Base-by-base conservation (phyloP, 176 grass and related monocot genomes). In the Ananas comosus region DNA sequence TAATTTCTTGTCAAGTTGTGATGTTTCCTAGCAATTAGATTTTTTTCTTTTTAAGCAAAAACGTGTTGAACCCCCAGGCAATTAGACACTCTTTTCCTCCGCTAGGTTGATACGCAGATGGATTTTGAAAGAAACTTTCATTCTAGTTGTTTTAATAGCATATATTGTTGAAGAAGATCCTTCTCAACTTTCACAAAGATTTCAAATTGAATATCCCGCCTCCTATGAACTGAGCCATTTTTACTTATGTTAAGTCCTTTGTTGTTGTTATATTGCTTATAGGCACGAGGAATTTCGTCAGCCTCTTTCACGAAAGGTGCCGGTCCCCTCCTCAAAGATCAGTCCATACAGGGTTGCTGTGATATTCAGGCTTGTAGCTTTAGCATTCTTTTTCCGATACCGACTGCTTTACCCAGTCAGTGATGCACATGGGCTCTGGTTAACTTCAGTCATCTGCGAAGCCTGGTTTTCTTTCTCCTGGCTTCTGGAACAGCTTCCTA, bases 341-440 rank as follows among this genome's bases (percentile, higher is more conserved):
- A 77, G 47, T 69, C 82, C 85, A 17, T 89, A 85, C 76, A 80
- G 82, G 14, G 65, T 63, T 11, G 72, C 76, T 71, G 76, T 82
- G 0, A 48, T 29, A 64, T 57, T 89, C 19, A 83, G 76, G 29
- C 48, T 51, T 70, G 18, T 77, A 57, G 66, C 83, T 50, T 65
- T 89, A 16, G 82, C 51, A 28, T 67, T 69, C 72, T 89, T 89
- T 76, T 66, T 85, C 72, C 87, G 56, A 50, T 89, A 85, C 72
- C 76, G 87, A 52, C 53, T 71, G 51, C 33, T 59, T 2, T 64
- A 80, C 64, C 82, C 79, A 28, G 72, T 73, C 19, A 17, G 1
- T 17, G 76, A 63, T 64, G 51, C 72, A 13, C 78, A 79, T 9
- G 66, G 72, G 24, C 75, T 89, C 0, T 89, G 87, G 87, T 22